Percentiles rank a stretch among this genome's conserved stretches.
Conservation (phyloP, 2,329 filamentous ascomycete species). For the Fusarium sp. region DNA sequence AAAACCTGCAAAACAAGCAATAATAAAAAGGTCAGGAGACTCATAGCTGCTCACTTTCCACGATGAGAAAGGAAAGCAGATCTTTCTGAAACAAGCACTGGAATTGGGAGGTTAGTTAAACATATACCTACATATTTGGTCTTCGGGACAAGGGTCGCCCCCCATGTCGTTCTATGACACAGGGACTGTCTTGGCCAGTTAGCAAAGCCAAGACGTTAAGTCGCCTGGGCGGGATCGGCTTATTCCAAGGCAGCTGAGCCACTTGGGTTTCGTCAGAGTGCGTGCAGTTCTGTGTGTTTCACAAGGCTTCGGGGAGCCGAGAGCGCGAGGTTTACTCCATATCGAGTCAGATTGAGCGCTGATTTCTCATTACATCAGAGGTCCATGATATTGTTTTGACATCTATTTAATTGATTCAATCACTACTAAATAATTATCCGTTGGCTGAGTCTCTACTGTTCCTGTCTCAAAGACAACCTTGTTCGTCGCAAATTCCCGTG, state of each 20-base stretch:
- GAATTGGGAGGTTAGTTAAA: neutral
- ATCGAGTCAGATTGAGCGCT: neutral
- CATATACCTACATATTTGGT: neutral
- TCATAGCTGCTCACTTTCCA: conserved; percentile 14
- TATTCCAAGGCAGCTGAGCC: conserved; percentile 35
- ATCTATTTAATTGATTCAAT: accelerated
- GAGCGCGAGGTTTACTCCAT: neutral
- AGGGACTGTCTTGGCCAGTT: conserved; percentile 21
- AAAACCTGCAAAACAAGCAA: neutral
- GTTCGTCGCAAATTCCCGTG: neutral
- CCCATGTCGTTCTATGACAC: conserved; percentile 23
- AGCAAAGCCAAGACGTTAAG: conserved; percentile 19
- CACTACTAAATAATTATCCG: accelerated
- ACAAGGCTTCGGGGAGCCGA: neutral
- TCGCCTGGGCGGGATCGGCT: conserved; percentile 9
- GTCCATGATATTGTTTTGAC: neutral
- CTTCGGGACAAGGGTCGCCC: neutral
- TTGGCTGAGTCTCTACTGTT: neutral
- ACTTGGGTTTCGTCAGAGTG: conserved; percentile 26
- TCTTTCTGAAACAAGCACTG: neutral
- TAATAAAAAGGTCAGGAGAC: conserved; percentile 5
- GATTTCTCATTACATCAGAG: neutral
- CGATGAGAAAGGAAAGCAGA: neutral
- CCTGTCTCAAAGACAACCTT: neutral
- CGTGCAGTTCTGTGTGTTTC: neutral